A percentile compares a stretch with the other conserved stretches of the same genome.
These are phyloP conservation scores for Dactylella cylindrospora DNA, from an alignment of 2,329 filamentous ascomycete species.

Conservation along the genomic window DNA sequence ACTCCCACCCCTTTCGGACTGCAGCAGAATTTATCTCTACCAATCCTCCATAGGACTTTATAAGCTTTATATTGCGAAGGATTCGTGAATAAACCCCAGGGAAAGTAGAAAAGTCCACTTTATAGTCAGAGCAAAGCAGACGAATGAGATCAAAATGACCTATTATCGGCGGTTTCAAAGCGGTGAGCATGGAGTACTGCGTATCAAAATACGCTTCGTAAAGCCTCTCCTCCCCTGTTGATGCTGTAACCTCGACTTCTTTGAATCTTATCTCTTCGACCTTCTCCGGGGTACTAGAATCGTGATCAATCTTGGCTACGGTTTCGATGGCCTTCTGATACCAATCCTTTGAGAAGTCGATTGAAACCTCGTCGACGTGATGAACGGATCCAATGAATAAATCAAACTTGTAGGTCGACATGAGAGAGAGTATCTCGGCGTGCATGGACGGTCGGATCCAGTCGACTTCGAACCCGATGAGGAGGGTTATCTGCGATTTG, in stretches of 20 bases:
- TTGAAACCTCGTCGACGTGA: constrained; percentile 81
- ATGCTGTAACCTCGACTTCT: constrained; percentile 51
- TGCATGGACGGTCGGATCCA: constrained; percentile 76
- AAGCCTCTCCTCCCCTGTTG: constrained; percentile 69
- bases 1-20: constrained; percentile 81
- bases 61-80: constrained; percentile 70
- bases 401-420: constrained; percentile 68
- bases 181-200: constrained; percentile 76
- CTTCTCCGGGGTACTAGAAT: constrained; percentile 9
- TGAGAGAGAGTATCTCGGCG: constrained; percentile 61
- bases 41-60: constrained; percentile 73
- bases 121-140: constrained; percentile 71
- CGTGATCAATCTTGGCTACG: constrained; percentile 47
- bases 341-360: constrained; percentile 74
- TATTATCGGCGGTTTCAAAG: constrained; percentile 73
- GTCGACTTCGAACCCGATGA: constrained; percentile 90
- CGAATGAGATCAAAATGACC: constrained; percentile 94
- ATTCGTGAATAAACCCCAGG: constrained; percentile 16
- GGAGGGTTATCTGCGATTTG: constrained; percentile 68
- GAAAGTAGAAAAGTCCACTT: constrained; percentile 9
- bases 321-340: constrained; percentile 66
- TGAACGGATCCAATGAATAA: constrained; percentile 93
- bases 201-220: constrained; percentile 85
- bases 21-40: constrained; percentile 88
- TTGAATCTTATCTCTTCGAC: constrained; percentile 45